Evolutionary conservation across 345 rosid genomes (phyloP), one percentile per base, ranked within the genome.

Genomic region (Gossypium bickii): DNA sequence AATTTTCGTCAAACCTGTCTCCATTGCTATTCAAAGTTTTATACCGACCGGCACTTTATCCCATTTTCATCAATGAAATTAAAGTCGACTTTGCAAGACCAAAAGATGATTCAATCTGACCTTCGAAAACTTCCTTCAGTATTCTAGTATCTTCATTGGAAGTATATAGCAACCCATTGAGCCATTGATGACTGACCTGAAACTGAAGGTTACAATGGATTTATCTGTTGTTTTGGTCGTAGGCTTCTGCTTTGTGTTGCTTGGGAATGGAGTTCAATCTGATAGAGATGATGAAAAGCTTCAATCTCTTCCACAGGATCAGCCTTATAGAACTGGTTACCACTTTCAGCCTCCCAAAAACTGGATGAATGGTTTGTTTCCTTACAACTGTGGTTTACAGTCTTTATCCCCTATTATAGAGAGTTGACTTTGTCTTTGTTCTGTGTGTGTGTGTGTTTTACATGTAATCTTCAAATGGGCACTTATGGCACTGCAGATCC

Each of bases 271-370:
- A 5, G 24, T 77, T 49, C 70, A 79, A 49, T 67, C 52, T n/a
- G 25, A 17, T 63, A 44, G 67, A 16, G 24, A 63, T 63, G 48
- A 7, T 22, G 38, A 0, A 34, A 63, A 63, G 48, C 47, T 63
- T 34, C 47, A 63, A 38, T 38, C 67, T 3, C 0, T 77, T 2
- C 9, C 61, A 22, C 0, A 61, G 25, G 10, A 56, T 53, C 92
- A 90, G 77, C 91, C 91, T 61, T 90, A 92, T 69, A 82, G 91
- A 75, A 90, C 96, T 27, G 86, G 77, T 51, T 92, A 79, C 62
- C 93, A 92, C 70, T 92, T 92, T 65, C 93, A 92, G 66, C 91
- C 94, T 44, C 83, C 86, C 75, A 86, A 84, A 75, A 89, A 89
- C 64, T 92, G 96, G 96, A 86, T 89, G 80, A 92, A 89, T 70